Evolutionary conservation across 163 green algal species (phyloP).

Genomic region (Scenedesmus sp.): DNA sequence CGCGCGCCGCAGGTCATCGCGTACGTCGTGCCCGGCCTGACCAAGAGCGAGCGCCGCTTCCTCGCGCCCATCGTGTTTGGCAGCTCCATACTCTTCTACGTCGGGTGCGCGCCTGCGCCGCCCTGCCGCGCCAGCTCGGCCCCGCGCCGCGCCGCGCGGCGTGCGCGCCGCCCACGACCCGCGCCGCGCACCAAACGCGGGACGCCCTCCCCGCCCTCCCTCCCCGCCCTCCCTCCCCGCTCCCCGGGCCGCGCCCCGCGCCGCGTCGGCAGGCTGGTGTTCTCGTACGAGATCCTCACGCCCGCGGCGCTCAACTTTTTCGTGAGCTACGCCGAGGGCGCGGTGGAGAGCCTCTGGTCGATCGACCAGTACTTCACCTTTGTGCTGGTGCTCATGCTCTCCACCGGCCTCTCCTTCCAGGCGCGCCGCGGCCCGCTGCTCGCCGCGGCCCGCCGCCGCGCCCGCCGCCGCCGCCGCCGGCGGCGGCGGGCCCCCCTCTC

Average conservation of each 20-base stretch:
- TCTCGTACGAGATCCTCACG: slow-evolving; percentile 96
- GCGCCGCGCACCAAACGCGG: too few relatives aligned
- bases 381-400: slow-evolving; percentile 97
- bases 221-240: too few relatives aligned
- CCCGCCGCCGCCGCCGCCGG: too few relatives aligned
- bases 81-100: slow-evolving; percentile 97
- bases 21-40: slow-evolving; percentile 96
- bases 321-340: slow-evolving; percentile 94
- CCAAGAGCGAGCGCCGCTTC: slow-evolving; percentile 81
- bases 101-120: slow-evolving; percentile 60
- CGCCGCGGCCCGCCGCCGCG: too few relatives aligned
- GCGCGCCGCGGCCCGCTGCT: slow-evolving; percentile 38
- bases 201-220: too few relatives aligned
- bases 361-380: slow-evolving; percentile 99
- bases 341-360: slow-evolving; percentile 97
- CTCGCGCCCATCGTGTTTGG: slow-evolving; percentile 96
- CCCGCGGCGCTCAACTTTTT: slow-evolving; percentile 98
- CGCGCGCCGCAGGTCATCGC: too few relatives aligned
- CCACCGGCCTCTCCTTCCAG: slow-evolving; percentile 96
- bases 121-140: too few relatives aligned
- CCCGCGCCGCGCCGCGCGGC: too few relatives aligned
- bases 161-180: too few relatives aligned
- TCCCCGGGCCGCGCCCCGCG: too few relatives aligned
- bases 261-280: slow-evolving; percentile 77
- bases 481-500: too few relatives aligned